Evolutionary conservation across 306 rosid species (phyloP), one percentile per base, ranked within the genome.

Genomic region (Herpetospermum pedunculosum): DNA sequence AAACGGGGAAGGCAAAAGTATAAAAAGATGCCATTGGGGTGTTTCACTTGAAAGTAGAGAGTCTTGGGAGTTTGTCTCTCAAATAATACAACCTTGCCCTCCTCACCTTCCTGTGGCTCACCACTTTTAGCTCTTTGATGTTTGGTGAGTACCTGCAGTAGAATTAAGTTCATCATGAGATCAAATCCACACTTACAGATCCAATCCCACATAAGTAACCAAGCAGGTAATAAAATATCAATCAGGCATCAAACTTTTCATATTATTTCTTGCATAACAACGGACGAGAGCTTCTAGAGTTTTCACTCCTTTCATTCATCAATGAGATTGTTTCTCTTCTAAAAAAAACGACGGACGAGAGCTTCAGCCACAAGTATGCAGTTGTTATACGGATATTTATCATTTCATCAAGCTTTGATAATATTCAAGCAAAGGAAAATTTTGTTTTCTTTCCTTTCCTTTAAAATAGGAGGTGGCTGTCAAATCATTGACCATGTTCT

Each of bases 61-160:
- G 83, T 81, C 96, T 91, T 29, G 99, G 99, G 80, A 91, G 99
- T 83, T 94, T 91, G 86, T 94, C 91, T 80, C 97, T 86, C 75
- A 91, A 81, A 83, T 88, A 94, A 80, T 94, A 89, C 81, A 89
- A 70, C 73, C 90, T 91, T 21, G 99, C 99, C 79, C 96, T 87
- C 83, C 99, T 80, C 47, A 94, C 99, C 82, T 91, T 89, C 68
- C 99, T 88, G 84, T 91, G 97, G 40, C 5, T 87, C 13, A 91
- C 78, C 48, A 94, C 96, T 80, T 75, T 94, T 50, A 94, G 46
- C 83, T 91, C 97, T 84, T 91, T 94, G 76, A 94, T 89, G 83
- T 88, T 91, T 62, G 97, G 99, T 12, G 97, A 94, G 87, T 94
- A 94, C 71, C 98, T 94, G 87, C 73, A 75, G 21, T 18, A 58